Conservation (phyloP, 2,329 filamentous ascomycete species). For the Fusarium beomiforme region DNA sequence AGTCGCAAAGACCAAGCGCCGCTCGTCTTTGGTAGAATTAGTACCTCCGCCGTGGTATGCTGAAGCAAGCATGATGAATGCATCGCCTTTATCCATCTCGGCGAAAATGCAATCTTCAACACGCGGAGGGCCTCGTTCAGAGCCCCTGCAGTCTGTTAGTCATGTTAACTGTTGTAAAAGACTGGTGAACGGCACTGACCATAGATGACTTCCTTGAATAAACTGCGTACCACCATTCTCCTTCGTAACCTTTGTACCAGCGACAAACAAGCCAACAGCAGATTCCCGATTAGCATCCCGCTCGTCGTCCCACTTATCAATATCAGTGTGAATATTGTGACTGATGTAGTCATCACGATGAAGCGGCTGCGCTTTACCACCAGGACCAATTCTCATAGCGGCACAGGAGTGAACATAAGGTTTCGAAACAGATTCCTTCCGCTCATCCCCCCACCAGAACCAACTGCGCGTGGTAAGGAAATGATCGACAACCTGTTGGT, state of each 20-base stretch:
- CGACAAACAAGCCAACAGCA: constrained; percentile 3
- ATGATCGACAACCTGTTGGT: constrained; percentile 21
- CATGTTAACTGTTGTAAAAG: rapidly evolving
- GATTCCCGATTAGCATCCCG: not conserved
- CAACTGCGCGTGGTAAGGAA: constrained; percentile 25
- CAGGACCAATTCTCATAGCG: constrained; percentile 28
- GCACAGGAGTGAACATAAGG: constrained; percentile 25
- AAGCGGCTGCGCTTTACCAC: constrained; percentile 26
- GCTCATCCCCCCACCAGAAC: constrained; percentile 32
- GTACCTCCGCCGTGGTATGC: constrained; percentile 21
- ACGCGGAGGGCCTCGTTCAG: constrained; percentile 6
- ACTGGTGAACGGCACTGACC: not conserved
- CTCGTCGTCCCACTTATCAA: not conserved
- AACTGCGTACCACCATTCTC: constrained; percentile 28
- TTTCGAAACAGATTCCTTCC: constrained; percentile 24
- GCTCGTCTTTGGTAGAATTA: constrained; percentile 20
- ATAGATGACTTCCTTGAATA: constrained; percentile 23
- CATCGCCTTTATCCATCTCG: constrained; percentile 31
- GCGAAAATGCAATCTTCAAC: constrained; percentile 17
- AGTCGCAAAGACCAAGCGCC: constrained; percentile 10
- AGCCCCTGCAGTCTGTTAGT: not conserved
- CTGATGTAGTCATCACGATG: constrained; percentile 31
- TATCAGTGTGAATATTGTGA: constrained; percentile 8
- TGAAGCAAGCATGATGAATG: constrained; percentile 28
- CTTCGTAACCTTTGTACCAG: constrained; percentile 2